Evolutionary conservation across 2,329 filamentous ascomycete genomes (phyloP), one percentile per base, ranked within the genome.

Genomic region (Cladosporium velox): DNA sequence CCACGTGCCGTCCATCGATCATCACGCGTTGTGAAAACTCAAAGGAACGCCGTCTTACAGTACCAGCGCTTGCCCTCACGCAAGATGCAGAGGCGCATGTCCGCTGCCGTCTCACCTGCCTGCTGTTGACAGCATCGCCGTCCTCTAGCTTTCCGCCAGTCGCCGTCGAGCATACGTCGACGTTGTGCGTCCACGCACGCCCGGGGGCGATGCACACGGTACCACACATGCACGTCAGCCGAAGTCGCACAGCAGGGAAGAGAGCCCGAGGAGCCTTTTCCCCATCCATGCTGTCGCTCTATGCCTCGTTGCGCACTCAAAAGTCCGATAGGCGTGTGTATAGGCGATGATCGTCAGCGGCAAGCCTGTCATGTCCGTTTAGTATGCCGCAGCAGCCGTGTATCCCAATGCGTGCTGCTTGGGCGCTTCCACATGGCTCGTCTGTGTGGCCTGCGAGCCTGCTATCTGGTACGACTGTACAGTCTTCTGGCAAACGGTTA

Each of bases 161-260:
- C 58, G 51, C 28, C 58, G 58, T 63, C 52, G 47, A 57, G 47
- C 44, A 32, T 54, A 59, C 58, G 58, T 34, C 18, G 41, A 24
- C 58, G 30, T 26, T 49, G 38, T 41, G 58, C 28, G 24, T 55
- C 41, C 49, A 58, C 55, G 55, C 55, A 58, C 32, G n/a, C 21
- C 32, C 4, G 34, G 32, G n/a, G n/a, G 55, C 34, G 30, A 35
- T 41, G 32, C 34, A 58, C 55, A 54, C 49, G 18, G 49, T 54
- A 47, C 41, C 41, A 47, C 41, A 41, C 55, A 58, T 58, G 55
- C 55, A 41, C 55, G 55, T 58, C 55, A 58, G 55, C 55, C 55
- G 32, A 41, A 58, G 55, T 58, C 55, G 55, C 55, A 58, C 55
- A 58, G 55, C 55, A 35, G 49, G n/a, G 41, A 47, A 47, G n/a